Evolutionary conservation across 257 asterid species (phyloP), one percentile per base, ranked within the genome.

Genomic region (Knoxia roxburghii): DNA sequence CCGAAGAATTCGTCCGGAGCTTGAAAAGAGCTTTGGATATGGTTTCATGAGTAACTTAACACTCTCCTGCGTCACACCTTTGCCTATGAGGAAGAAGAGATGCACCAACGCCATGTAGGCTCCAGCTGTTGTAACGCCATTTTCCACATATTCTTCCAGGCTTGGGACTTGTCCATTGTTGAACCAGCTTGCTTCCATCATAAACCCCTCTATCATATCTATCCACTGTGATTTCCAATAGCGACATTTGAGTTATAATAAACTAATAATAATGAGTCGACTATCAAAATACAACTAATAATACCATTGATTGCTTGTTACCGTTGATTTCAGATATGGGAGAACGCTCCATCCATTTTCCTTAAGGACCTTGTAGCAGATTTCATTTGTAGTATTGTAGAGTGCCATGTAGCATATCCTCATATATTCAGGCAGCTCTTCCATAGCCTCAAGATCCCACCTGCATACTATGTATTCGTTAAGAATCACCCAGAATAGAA

Each of bases 381-480:
- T 85, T 51, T 87, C 89, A 33, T 85, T 85, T 27, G 86, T 87
- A 12, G 86, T 81, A 70, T 87, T 87, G 79, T 85, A 83, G 75
- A 87, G 74, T 0, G 95, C 91, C 86, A 87, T 79, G 83, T 85
- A 87, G 61, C 95, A 85, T 66, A 85, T 73, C 59, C 78, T 85
- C 95, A 87, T 87, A 78, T 87, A 87, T 14, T 82, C 84, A 0
- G 95, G 91, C 14, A 87, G 80, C 6, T 50, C 76, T 68, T 81
- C 86, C 77, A 87, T 83, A 61, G 89, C 86, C 41, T 81, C 85
- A 48, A 87, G 86, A 75, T 85, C 91, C 91, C 95, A 85, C 80
- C 95, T 87, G 76, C 32, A 56, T 62, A 43, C 14, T 10, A 2
- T 43, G 15, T 3, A 43, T 10, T 13, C n/a, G 41, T 21, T 24